A percentile compares a stretch with the other conserved stretches of the same genome.
Evolutionary conservation across 331 rosid genomes (phyloP).

Genomic region (Malus hybrid): DNA sequence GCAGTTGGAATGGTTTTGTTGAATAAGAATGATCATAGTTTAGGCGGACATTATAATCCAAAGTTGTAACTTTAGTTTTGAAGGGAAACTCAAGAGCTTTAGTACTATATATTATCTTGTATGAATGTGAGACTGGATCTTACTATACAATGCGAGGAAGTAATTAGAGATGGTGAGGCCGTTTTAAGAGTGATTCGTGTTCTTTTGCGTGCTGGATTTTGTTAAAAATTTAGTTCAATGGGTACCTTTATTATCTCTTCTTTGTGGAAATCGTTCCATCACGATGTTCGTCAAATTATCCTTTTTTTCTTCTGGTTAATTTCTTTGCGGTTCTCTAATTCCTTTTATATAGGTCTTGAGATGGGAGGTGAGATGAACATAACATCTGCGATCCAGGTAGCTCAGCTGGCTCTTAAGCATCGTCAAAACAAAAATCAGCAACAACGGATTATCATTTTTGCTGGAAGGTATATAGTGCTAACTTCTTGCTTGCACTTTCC

Average conservation of each 20-base stretch:
- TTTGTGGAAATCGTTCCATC: neutral
- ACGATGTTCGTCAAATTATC: neutral
- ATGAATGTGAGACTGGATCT: neutral
- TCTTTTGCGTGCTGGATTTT: neutral
- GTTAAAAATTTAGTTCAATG: neutral
- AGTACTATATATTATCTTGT: neutral
- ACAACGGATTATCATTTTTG: slow-evolving; percentile 86
- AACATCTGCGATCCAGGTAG: slow-evolving; percentile 85
- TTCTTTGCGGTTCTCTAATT: neutral
- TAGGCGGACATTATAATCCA: neutral
- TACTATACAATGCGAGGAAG: neutral
- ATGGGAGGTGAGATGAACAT: slow-evolving; percentile 92
- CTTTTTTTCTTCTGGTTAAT: neutral
- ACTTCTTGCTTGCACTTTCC: neutral
- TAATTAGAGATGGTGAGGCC: neutral
- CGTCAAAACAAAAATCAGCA: slow-evolving; percentile 97
- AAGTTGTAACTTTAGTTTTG: neutral
- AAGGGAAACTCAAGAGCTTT: neutral
- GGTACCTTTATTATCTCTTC: neutral
- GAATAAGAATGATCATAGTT: neutral
- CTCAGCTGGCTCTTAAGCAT: slow-evolving; percentile 94
- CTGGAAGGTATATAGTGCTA: slow-evolving; percentile 60
- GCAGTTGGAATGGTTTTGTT: neutral
- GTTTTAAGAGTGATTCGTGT: neutral
- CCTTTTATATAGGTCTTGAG: slow-evolving; percentile 48